Evolutionary conservation across 2,329 filamentous ascomycete genomes (phyloP).

Genomic region (Diplodia scrobiculata): DNA sequence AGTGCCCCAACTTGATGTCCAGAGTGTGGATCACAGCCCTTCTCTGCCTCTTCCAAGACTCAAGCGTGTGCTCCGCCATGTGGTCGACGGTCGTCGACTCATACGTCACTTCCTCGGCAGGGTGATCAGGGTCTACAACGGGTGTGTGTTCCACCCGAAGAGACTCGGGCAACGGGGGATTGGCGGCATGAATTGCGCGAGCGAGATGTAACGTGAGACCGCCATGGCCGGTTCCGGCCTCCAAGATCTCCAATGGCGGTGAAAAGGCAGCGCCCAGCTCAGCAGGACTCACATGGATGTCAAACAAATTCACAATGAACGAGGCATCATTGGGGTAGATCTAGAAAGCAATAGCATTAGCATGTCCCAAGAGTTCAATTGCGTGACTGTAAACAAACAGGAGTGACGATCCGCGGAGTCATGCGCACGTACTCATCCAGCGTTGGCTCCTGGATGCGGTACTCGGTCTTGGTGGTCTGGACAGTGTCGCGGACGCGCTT

Average conservation of each 20-base stretch:
- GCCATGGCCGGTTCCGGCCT: constrained; percentile 84
- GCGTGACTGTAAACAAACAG: constrained; percentile 53
- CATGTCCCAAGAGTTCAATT: not conserved
- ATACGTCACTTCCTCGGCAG: constrained; percentile 27
- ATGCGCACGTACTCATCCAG: constrained; percentile 72
- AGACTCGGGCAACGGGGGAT: constrained; percentile 54
- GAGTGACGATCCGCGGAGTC: constrained; percentile 71
- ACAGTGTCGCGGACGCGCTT: constrained; percentile 62
- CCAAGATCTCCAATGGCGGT: constrained; percentile 70
- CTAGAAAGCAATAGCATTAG: constrained; percentile 43
- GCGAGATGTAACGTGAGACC: constrained; percentile 74
- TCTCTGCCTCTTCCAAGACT: constrained; percentile 46
- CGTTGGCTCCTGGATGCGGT: constrained; percentile 65
- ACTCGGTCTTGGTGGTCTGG: constrained; percentile 54
- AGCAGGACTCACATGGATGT: constrained; percentile 63
- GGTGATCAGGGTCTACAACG: constrained; percentile 34
- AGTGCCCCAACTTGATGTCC: constrained; percentile 65
- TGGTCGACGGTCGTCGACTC: constrained; percentile 29
- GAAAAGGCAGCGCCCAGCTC: constrained; percentile 36
- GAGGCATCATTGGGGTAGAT: constrained; percentile 75
- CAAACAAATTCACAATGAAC: constrained; percentile 73
- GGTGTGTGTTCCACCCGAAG: constrained; percentile 29
- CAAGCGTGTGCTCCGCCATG: constrained; percentile 33
- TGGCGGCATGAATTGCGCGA: constrained; percentile 73
- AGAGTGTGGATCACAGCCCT: constrained; percentile 74